Conservation (phyloP, 2,329 filamentous ascomycete species). For the Scedosporium apiospermum region DNA sequence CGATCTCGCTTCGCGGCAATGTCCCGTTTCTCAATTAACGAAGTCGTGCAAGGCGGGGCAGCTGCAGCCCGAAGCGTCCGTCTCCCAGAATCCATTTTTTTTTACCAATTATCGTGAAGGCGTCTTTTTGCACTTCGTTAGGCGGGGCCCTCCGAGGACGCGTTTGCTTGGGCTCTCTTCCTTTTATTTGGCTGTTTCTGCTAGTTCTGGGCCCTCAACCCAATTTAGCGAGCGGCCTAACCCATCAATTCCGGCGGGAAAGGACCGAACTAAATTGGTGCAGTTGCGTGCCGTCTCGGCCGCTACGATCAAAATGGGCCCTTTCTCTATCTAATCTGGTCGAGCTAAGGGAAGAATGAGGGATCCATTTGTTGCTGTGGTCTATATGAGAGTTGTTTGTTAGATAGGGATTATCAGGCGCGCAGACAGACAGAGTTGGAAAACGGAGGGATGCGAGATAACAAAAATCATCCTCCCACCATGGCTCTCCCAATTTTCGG, state of each 20-base stretch:
- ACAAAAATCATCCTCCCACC: not conserved
- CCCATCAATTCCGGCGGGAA: not conserved
- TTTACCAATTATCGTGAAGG: not conserved
- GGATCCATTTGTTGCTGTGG: too few relatives aligned
- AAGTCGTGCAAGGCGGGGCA: not conserved
- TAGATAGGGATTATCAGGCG: not conserved
- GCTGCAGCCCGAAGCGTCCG: not conserved
- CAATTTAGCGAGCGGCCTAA: not conserved
- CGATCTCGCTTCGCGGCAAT: too few relatives aligned
- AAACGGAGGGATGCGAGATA: not conserved
- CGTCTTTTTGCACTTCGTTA: not conserved
- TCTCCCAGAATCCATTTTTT: not conserved
- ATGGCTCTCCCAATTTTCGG: not conserved
- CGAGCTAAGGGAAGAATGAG: not conserved
- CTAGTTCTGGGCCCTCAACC: not conserved
- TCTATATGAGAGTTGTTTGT: not conserved
- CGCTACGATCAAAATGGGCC: not conserved
- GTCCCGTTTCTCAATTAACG: too few relatives aligned
- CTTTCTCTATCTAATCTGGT: not conserved
- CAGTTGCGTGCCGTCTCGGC: not conserved
- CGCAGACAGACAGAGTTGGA: too few relatives aligned
- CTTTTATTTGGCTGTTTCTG: not conserved
- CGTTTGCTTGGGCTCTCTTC: not conserved
- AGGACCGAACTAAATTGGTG: not conserved
- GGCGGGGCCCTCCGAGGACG: not conserved